These are phyloP conservation scores for Candolleomyces efflorescens DNA, from an alignment of 768 basidiomycete genomes.

Conservation along the genomic window DNA sequence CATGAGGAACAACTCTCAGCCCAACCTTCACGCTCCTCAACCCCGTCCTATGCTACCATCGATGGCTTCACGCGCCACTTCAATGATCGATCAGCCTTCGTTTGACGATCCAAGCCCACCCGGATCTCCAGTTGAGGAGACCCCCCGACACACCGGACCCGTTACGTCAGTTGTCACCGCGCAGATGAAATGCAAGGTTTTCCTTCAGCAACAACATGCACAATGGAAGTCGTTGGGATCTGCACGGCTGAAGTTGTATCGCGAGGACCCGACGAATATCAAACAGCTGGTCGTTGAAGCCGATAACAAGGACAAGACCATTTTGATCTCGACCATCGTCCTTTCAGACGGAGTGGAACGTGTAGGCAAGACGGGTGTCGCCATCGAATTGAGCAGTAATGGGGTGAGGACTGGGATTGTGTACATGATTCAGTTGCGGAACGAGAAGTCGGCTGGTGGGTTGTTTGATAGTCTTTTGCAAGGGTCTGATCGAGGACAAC, in stretches of 20 bases:
- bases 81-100: slow-evolving; percentile 42
- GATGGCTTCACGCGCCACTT: slow-evolving; percentile 47
- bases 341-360: slow-evolving; percentile 95
- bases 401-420: slow-evolving; percentile 91
- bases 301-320: slow-evolving; percentile 67
- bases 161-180: slow-evolving; percentile 75
- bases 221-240: slow-evolving; percentile 96
- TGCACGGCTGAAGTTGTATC: slow-evolving; percentile 84
- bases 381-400: slow-evolving; percentile 89
- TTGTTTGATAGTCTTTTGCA: slow-evolving; percentile 84
- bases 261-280: slow-evolving; percentile 77
- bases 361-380: slow-evolving; percentile 98
- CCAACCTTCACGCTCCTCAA: slow-evolving; percentile 36
- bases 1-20: slow-evolving; percentile 35
- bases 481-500: slow-evolving; percentile 70
- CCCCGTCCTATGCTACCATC: slow-evolving; percentile 62
- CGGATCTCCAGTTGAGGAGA: slow-evolving; percentile 66
- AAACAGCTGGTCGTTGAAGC: slow-evolving; percentile 96
- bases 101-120: slow-evolving; percentile 80
- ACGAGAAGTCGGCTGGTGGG: slow-evolving; percentile 79
- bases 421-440: slow-evolving; percentile 96
- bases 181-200: slow-evolving; percentile 98
- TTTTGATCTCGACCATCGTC: slow-evolving; percentile 93
- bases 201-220: slow-evolving; percentile 92
- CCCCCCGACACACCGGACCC: slow-evolving; percentile 53